phyloP scores from a whole-genome alignment of 129 eudicot species.

The Centrapalus pauciflorus region DNA sequence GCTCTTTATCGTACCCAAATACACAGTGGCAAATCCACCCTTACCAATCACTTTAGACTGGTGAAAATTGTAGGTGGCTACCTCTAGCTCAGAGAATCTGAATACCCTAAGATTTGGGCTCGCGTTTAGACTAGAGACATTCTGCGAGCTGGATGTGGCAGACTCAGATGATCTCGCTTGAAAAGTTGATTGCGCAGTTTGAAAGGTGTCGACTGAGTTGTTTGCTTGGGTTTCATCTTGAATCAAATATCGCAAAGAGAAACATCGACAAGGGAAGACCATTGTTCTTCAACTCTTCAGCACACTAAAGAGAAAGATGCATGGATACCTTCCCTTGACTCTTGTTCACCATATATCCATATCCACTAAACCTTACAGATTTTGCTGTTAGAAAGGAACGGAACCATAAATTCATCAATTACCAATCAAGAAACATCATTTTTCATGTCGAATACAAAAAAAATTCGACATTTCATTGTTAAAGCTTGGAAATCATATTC shows the following conservation, averaged over 20 bases:
- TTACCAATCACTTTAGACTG: conserved; percentile 59
- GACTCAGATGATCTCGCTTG: conserved; percentile 28
- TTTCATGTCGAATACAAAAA: conserved; percentile 1
- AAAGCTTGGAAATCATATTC: background rate
- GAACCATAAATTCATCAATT: background rate
- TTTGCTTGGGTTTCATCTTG: background rate
- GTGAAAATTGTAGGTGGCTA: conserved; percentile 52
- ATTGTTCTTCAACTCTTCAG: conserved; percentile 4
- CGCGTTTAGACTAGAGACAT: conserved; percentile 38
- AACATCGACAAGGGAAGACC: conserved; percentile 18
- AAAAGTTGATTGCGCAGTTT: conserved; percentile 5
- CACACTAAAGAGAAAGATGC: conserved; percentile 6
- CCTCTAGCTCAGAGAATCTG: conserved; percentile 53
- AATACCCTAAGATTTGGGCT: conserved; percentile 57
- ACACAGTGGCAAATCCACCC: conserved; percentile 87
- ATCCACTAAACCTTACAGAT: background rate
- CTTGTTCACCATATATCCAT: conserved; percentile 14
- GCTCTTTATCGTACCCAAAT: conserved; percentile 43
- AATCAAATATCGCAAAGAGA: background rate
- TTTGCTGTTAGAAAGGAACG: background rate
- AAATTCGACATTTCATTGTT: background rate
- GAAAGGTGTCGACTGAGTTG: background rate
- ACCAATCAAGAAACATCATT: background rate
- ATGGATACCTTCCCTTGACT: conserved; percentile 1
- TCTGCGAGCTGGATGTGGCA: conserved; percentile 39